Base-by-base conservation (phyloP, 768 basidiomycete species). In the Lentinula guzmanii region DNA sequence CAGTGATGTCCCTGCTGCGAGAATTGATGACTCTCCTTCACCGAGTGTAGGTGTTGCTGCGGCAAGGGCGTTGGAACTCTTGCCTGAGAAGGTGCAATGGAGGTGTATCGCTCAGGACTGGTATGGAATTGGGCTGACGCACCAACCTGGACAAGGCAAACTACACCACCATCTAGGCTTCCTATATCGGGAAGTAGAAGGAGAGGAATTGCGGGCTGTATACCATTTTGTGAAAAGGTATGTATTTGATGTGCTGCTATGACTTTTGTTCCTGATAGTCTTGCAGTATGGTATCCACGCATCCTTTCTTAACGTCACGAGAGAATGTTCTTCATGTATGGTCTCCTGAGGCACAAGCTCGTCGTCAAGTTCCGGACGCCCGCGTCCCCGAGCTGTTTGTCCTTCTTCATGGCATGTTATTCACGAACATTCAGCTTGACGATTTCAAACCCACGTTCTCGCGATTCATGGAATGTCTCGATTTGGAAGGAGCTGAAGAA, bases 211-310 rank as follows among this genome's bases (percentile, higher is more conserved):
- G 16, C 79, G 90, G 9, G 89, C 87, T 0, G 82, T 97, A 4
- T 98, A 99, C 70, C 97, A 99, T 70, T 98, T 95, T 65, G 83
- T 87, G 7, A 97, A 97, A 75, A 96, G 95, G 95, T 95, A 31
- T 46, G 85, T 71, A 3, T 21, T 65, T 59, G 45, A 39, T 53
- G 24, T 61, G 53, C 52, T 60, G 11, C 5, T 41, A 10, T 41
- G 41, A 35, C n/a, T 65, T 37, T 24, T 15, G 55, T 45, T 53
- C 24, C 61, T 42, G 18, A 24, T 10, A 2, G 62, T 45, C 43
- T 34, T 58, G 13, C 69, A 98, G 96, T 71, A 85, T 99, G 82
- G 92, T 91, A n/a, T 87, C 93, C 7, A 78, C 91, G 0, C 94
- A 95, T 68, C 89, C 94, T 0, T 98, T 93, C 73, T 72, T 82